Percentiles rank a stretch among this genome's conserved stretches.
Conservation (phyloP, 2,329 filamentous ascomycete genomes). For the Fusarium nelsonii region DNA sequence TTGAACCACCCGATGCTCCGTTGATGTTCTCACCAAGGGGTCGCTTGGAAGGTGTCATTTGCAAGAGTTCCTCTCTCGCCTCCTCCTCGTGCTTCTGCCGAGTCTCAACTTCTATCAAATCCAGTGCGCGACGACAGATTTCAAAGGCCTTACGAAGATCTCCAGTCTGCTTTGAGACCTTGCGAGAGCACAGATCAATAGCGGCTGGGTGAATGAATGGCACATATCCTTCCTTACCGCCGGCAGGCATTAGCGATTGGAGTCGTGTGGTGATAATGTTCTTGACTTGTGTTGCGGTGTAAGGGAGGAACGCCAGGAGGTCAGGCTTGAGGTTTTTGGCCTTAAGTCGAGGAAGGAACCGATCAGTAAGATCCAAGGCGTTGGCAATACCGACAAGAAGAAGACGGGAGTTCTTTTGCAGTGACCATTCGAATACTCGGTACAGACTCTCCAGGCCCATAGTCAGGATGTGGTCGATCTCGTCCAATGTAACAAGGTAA, state of each 20-base stretch:
- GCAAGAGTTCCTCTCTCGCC: constrained; percentile 66
- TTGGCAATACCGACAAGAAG: constrained; percentile 95
- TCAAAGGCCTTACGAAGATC: constrained; percentile 96
- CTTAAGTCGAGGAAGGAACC: constrained; percentile 93
- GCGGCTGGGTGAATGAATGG: constrained; percentile 95
- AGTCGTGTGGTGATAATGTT: constrained; percentile 87
- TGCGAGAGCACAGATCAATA: constrained; percentile 93
- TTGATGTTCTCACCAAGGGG: constrained; percentile 87
- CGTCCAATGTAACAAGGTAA: constrained; percentile 90
- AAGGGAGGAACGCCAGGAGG: constrained; percentile 91
- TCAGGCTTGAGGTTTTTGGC: constrained; percentile 91
- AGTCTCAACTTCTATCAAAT: constrained; percentile 88
- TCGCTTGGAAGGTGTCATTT: constrained; percentile 77
- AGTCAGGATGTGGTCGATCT: constrained; percentile 93
- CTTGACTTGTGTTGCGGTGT: constrained; percentile 88
- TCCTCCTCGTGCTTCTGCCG: constrained; percentile 77
- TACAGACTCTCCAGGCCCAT: constrained; percentile 91
- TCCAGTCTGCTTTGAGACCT: constrained; percentile 93
- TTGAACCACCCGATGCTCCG: constrained; percentile 59
- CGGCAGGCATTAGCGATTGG: constrained; percentile 73
- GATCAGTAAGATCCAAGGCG: constrained; percentile 93
- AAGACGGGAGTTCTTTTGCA: constrained; percentile 82
- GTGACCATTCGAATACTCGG: constrained; percentile 95
- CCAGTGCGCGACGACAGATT: constrained; percentile 88
- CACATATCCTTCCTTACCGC: constrained; percentile 70